Conservation (phyloP, 1,284 basidiomycete species). For the Tylopilus sp. region DNA sequence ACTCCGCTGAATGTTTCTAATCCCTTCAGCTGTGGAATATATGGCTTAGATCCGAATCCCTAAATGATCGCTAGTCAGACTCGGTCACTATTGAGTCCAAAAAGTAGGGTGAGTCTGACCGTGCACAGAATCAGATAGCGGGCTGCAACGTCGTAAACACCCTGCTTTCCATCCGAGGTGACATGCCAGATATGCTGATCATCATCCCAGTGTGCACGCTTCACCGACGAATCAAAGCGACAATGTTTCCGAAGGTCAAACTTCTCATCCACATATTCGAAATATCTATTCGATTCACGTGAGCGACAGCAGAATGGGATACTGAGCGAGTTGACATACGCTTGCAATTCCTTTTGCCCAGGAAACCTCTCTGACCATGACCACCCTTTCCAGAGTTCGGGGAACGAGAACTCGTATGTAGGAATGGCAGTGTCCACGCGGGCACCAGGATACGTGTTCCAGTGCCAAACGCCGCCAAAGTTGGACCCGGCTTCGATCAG, state of each 20-base stretch:
- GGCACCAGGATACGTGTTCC: constrained; percentile 28
- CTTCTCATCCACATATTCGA: constrained; percentile 25
- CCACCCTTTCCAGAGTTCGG: constrained; percentile 29
- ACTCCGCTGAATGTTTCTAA: constrained; percentile 20
- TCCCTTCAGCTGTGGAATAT: constrained; percentile 24
- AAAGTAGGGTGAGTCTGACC: constrained; percentile 3
- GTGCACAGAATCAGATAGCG: constrained; percentile 29
- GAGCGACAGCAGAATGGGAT: not conserved
- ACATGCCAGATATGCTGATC: constrained; percentile 22
- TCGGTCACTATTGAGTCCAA: not conserved
- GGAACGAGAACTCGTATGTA: constrained; percentile 19
- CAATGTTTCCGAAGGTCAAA: constrained; percentile 26
- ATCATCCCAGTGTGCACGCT: constrained; percentile 27
- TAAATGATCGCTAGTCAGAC: not conserved
- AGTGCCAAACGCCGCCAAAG: constrained; percentile 23
- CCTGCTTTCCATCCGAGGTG: constrained; percentile 21
- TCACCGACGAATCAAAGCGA: constrained; percentile 21
- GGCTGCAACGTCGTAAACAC: constrained; percentile 15
- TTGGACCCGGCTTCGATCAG: constrained; percentile 22
- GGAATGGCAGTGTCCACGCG: constrained; percentile 25
- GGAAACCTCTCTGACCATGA: constrained; percentile 29
- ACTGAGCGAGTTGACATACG: no score
- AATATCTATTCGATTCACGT: constrained; percentile 17
- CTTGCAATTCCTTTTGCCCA: constrained; percentile 19
- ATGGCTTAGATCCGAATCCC: constrained; percentile 26